Conservation (phyloP, 2,329 filamentous ascomycete species). For the Salinomyces thailandicus region DNA sequence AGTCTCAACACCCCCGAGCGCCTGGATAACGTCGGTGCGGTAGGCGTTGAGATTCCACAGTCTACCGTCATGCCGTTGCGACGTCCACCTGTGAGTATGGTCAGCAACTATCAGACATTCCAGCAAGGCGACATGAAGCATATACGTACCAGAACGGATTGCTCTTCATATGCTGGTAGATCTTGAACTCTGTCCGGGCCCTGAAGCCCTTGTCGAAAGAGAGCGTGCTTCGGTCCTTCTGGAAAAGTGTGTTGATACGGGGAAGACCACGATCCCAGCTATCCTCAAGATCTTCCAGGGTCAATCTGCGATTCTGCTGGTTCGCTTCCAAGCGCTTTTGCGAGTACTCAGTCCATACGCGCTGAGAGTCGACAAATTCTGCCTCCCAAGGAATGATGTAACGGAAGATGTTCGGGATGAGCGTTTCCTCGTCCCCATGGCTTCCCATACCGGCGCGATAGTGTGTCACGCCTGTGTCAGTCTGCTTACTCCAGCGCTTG, state of each 20-base stretch:
- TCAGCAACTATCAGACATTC: too few relatives aligned
- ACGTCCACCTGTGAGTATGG: too few relatives aligned
- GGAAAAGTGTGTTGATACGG: conserved; percentile 97
- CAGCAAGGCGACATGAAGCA: too few relatives aligned
- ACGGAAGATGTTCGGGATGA: conserved; percentile 97
- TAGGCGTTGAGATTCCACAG: conserved; percentile 96
- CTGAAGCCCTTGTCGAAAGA: conserved; percentile 99
- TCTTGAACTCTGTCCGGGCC: conserved; percentile 90
- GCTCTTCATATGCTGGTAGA: conserved; percentile 90
- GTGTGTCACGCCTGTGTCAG: conserved; percentile 91
- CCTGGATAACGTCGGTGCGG: conserved; percentile 92
- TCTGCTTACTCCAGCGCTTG: conserved; percentile 97
- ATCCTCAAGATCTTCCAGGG: conserved; percentile 91
- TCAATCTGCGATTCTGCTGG: conserved; percentile 89
- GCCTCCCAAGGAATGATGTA: conserved; percentile 99
- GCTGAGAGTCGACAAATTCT: conserved; percentile 96
- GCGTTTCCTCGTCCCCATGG: conserved; percentile 68
- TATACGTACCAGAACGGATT: conserved; percentile 1
- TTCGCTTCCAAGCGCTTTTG: conserved; percentile 96
- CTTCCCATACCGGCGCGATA: conserved; percentile 97
- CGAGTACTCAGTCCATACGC: conserved; percentile 98
- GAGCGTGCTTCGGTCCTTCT: conserved; percentile 92
- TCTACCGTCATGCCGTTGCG: conserved; percentile 91
- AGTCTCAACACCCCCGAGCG: conserved; percentile 89
- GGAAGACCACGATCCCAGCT: conserved; percentile 97